Evolutionary conservation across 1,139 yeast genomes (phyloP).

Genomic region (Suhomyces panamericanus): DNA sequence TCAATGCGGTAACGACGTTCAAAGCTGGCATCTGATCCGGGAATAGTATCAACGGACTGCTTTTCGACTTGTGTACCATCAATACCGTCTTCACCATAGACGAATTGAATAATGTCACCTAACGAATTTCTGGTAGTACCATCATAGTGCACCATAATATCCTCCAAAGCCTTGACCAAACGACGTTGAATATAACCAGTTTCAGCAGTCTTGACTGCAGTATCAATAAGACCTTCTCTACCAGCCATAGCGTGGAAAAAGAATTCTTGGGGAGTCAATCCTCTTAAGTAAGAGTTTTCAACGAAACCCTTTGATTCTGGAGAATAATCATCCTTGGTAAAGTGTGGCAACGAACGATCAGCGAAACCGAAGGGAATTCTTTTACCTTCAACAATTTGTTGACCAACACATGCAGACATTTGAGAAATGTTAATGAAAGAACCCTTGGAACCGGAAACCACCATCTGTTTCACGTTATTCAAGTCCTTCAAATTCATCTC

Average conservation of each 20-base stretch:
- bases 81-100: constrained; percentile 98
- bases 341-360: constrained; percentile 96
- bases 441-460: constrained; percentile 98
- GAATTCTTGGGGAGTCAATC: constrained; percentile 97
- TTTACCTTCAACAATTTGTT: constrained; percentile 98
- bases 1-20: constrained; percentile 86
- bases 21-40: constrained; percentile 84
- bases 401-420: constrained; percentile 99
- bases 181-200: constrained; percentile 99
- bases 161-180: constrained; percentile 96
- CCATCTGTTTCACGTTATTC: constrained; percentile 98
- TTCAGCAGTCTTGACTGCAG: constrained; percentile 98
- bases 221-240: constrained; percentile 99
- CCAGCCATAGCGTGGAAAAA: constrained; percentile 99
- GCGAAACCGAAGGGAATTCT: constrained; percentile 98
- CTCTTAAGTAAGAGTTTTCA: constrained; percentile 95
- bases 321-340: constrained; percentile 95
- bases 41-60: constrained; percentile 95
- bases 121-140: constrained; percentile 97
- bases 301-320: constrained; percentile 98
- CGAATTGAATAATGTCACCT: constrained; percentile 93
- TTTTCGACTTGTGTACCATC: constrained; percentile 98
- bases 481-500: constrained; percentile 92
- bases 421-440: constrained; percentile 98
- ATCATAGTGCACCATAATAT: constrained; percentile 98